Percentiles rank a stretch among this genome's conserved stretches.
Conservation (phyloP, 148 eudicot genomes). For the Cornus suecica region DNA sequence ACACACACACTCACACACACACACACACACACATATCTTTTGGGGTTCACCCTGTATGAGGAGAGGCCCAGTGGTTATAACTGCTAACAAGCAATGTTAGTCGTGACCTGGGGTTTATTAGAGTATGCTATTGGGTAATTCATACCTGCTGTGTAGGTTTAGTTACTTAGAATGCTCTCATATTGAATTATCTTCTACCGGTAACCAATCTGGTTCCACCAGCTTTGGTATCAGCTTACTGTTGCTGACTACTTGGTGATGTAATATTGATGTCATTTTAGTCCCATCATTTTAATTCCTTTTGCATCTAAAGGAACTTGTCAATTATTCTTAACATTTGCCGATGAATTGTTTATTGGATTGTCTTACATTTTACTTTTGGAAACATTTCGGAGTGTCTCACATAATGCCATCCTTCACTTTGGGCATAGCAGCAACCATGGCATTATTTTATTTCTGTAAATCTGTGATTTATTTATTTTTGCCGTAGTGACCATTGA, state of each 20-base stretch:
- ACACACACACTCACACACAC: too few species aligned
- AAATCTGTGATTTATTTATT: too few species aligned
- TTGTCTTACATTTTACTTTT: too few species aligned
- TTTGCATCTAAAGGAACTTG: neutral
- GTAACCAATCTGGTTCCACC: neutral
- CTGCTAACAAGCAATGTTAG: neutral
- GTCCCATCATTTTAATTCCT: neutral
- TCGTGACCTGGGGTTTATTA: neutral
- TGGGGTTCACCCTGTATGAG: neutral
- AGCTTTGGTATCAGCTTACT: neutral
- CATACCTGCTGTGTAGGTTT: neutral
- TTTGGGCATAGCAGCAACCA: neutral
- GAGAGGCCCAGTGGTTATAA: neutral
- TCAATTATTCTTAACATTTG: too few species aligned
- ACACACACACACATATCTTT: too few species aligned
- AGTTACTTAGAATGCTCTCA: neutral
- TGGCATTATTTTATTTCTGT: neutral
- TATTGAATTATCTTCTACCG: neutral
- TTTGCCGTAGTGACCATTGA: too few species aligned
- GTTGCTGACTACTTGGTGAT: neutral
- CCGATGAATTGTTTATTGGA: too few species aligned
- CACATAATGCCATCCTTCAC: neutral
- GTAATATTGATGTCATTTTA: neutral
- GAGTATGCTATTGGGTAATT: neutral
- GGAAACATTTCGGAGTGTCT: neutral